Percentiles rank a stretch among this genome's conserved stretches.
These are phyloP conservation scores for Cladosporium halotolerans DNA, from an alignment of 2,329 filamentous ascomycete species.

Conservation along the genomic window DNA sequence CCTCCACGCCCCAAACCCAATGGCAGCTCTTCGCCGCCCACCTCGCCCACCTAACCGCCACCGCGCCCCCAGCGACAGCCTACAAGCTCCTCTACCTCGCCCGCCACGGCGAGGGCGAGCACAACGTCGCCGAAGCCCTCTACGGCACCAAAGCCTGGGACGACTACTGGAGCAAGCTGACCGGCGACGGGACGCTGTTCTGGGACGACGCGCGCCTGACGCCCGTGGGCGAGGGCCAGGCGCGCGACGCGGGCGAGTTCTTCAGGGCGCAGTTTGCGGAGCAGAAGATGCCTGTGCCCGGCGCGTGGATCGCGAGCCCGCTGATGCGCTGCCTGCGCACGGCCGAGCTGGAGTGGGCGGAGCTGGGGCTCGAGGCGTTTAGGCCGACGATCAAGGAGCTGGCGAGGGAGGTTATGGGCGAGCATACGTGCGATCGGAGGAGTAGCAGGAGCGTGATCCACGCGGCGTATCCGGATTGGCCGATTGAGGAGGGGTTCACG, in stretches of 20 bases:
- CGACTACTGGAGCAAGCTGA: constrained; percentile 56
- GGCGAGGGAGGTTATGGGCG: constrained; percentile 59
- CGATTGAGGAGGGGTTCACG: constrained; percentile 55
- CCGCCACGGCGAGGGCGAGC: constrained; percentile 61
- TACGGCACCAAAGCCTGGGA: constrained; percentile 67
- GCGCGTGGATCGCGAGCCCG: constrained; percentile 61
- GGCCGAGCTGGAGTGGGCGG: constrained; percentile 54
- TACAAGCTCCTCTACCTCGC: constrained; percentile 64
- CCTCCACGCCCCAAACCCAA: constrained; percentile 45
- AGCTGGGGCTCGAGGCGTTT: constrained; percentile 50
- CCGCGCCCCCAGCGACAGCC: constrained; percentile 37
- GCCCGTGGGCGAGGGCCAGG: constrained; percentile 50
- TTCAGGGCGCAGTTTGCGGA: constrained; percentile 49
- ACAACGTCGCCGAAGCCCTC: constrained; percentile 57
- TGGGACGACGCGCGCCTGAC: constrained; percentile 63
- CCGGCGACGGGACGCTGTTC: constrained; percentile 56
- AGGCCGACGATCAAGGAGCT: constrained; percentile 55
- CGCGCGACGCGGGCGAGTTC: constrained; percentile 52
- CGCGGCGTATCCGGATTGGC: constrained; percentile 46
- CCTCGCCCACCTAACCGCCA: constrained; percentile 48
- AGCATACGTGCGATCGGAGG: constrained; percentile 63
- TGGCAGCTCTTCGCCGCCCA: constrained; percentile 61
- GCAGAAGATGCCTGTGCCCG: constrained; percentile 53
- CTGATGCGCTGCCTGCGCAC: constrained; percentile 59
- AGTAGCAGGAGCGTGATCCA: constrained; percentile 50